A percentile compares a stretch with the other conserved stretches of the same genome.
These are phyloP conservation scores for Gossypium aridum DNA, from an alignment of 441 rosid genomes.

Conservation along the genomic window DNA sequence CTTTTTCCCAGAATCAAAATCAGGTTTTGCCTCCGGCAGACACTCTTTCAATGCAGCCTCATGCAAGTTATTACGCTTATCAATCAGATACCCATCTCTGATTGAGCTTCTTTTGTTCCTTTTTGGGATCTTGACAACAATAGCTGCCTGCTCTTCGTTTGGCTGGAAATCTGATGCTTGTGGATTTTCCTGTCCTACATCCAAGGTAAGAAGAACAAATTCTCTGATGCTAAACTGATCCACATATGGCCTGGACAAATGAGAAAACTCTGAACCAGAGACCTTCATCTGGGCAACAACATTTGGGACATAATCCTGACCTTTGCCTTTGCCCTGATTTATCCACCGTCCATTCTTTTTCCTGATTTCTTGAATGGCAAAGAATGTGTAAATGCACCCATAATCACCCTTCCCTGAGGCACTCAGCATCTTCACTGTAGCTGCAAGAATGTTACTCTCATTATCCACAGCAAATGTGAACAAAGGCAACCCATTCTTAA, in stretches of 20 bases:
- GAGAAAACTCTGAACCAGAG: constrained; percentile 42
- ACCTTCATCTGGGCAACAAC: constrained; percentile 80
- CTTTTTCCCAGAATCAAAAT: constrained; percentile 18
- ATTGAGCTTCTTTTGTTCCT: constrained; percentile 11
- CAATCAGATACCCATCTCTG: constrained; percentile 26
- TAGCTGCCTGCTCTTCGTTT: constrained; percentile 79
- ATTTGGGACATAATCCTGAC: constrained; percentile 58
- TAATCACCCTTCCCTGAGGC: constrained; percentile 45
- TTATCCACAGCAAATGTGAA: constrained; percentile 88
- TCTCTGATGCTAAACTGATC: constrained; percentile 46
- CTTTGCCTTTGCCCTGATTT: constrained; percentile 54
- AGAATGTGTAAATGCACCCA: constrained; percentile 70
- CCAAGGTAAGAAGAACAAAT: constrained; percentile 59
- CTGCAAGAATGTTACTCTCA: constrained; percentile 67
- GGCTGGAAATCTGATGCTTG: constrained; percentile 44
- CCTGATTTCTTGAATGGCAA: constrained; percentile 61
- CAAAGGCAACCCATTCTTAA: constrained; percentile 80
- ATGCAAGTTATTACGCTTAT: constrained; percentile 11
- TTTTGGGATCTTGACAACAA: constrained; percentile 57
- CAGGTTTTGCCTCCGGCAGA: constrained; percentile 17
- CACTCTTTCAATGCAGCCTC: constrained; percentile 21
- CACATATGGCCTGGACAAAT: constrained; percentile 17
- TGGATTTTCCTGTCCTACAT: constrained; percentile 34
- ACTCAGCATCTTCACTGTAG: constrained; percentile 61
- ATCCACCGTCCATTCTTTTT: constrained; percentile 81